Evolutionary conservation across 495 filamentous ascomycete species (phyloP), one percentile per base, ranked within the genome.

Genomic region (Copromyces sp.): DNA sequence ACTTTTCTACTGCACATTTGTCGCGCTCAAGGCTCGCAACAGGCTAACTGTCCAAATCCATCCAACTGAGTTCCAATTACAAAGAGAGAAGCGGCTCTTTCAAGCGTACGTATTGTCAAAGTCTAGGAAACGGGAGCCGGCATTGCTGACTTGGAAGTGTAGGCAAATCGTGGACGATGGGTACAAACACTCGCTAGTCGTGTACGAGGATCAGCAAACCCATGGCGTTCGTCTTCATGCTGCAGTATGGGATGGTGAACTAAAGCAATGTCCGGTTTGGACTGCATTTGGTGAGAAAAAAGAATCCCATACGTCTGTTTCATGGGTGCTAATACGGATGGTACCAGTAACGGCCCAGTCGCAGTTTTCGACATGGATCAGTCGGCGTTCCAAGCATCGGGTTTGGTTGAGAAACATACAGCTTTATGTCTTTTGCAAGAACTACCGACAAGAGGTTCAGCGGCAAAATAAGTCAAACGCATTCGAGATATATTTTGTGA

Each of bases 1-100:
- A 14, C 82, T 93, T 1, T 95, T 97, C 79, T 92, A 91, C 79
- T 90, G 88, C 80, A 88, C 90, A 0, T 92, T 95, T 75, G 81
- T 92, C 37, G 89, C 91, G 0, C 85, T 97, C 72, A 93, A 93
- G 77, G 86, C 88, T 16, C 88, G 92, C 68, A 92, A 93, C 75
- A 78, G 77, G 35, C 81, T 84, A 71, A 87, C 83, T 3, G 82
- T 85, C 2, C 84, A 86, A 32, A 74, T 84, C 35, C 79, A 82
- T 35, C 85, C 89, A 4, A 80, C 83, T 29, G 91, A 94, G 76
- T 89, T 87, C 76, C 85, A 86, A 69, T 79, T 93, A 3, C 81
- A 83, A 14, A 84, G 86, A 17, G 93, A 95, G 79, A 86, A 87
- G 71, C 84, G 89, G 72, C 79, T 90, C 0, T 95, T 90, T 76